These are phyloP conservation scores for Waltiozyma sp. DNA, from an alignment of 1,139 yeast genomes.

Conservation along the genomic window DNA sequence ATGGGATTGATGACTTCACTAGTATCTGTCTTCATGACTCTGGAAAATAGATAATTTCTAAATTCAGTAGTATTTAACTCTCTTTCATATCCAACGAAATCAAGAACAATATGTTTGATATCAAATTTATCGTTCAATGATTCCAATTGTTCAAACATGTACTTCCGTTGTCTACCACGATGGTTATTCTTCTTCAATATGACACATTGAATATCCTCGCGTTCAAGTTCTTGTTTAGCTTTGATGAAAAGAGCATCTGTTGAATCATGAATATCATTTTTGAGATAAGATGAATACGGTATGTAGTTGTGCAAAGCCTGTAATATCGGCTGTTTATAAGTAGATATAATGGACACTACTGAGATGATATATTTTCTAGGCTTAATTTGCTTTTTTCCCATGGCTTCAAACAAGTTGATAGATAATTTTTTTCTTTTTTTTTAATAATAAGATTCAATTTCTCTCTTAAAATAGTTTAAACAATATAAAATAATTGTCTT, in stretches of 20 bases:
- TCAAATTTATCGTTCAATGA: not conserved
- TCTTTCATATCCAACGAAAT: not conserved
- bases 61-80: not conserved
- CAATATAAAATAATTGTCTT: too few relatives aligned
- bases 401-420: too few relatives aligned
- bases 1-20: not conserved
- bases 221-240: not conserved
- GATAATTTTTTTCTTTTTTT: too few relatives aligned
- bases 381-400: too few relatives aligned
- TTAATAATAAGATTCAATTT: too few relatives aligned
- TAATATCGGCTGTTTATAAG: not conserved
- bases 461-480: too few relatives aligned
- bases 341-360: not conserved
- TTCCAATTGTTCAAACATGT: not conserved
- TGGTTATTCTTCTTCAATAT: not conserved
- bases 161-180: not conserved
- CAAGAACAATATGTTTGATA: not conserved
- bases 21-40: not conserved
- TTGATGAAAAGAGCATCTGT: not conserved
- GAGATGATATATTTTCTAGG: not conserved
- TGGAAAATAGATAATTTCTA: not conserved
- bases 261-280: not conserved
- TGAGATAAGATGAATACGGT: not conserved
- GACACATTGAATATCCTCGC: not conserved
- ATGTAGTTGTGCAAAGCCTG: not conserved